Evolutionary conservation across 1,284 basidiomycete genomes (phyloP).

Genomic region (Volvariella surrecta): DNA sequence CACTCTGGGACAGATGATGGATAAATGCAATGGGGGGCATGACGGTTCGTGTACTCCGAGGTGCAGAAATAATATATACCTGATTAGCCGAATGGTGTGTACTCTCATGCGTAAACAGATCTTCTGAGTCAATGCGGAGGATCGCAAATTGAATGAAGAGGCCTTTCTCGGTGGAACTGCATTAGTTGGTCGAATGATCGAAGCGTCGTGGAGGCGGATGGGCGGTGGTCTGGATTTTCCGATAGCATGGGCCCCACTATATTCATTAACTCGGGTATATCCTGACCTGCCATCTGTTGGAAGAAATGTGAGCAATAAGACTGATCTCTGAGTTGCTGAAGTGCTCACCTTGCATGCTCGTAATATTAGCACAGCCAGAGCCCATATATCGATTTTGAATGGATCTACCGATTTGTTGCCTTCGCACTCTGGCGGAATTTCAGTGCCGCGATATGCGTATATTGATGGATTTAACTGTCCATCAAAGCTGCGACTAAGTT

Average conservation of each 20-base stretch:
- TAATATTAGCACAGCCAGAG: constrained; percentile 52
- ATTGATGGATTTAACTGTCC: constrained; percentile 28
- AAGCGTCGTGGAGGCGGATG: constrained; percentile 38
- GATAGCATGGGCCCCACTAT: constrained; percentile 50
- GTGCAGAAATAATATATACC: constrained; percentile 3
- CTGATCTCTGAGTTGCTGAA: too few relatives aligned
- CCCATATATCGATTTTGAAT: constrained; percentile 67
- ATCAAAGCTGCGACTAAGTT: constrained; percentile 49
- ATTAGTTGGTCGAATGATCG: constrained; percentile 39
- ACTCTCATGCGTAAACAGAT: constrained; percentile 10
- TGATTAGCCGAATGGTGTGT: constrained; percentile 1
- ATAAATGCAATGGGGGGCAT: background rate
- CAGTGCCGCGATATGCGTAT: constrained; percentile 41
- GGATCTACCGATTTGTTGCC: constrained; percentile 41
- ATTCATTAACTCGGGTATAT: constrained; percentile 45
- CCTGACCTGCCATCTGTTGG: constrained; percentile 42
- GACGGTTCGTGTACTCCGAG: constrained; percentile 1
- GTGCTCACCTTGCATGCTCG: constrained; percentile 51
- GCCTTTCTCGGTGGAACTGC: constrained; percentile 3
- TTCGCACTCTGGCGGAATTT: constrained; percentile 64
- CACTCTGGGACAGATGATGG: background rate
- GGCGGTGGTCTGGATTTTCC: constrained; percentile 39
- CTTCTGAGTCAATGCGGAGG: constrained; percentile 11
- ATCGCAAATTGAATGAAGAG: background rate
- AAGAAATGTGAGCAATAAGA: too few relatives aligned